These are phyloP conservation scores for Vicia sativa DNA, from an alignment of 306 rosid genomes.

Conservation along the genomic window DNA sequence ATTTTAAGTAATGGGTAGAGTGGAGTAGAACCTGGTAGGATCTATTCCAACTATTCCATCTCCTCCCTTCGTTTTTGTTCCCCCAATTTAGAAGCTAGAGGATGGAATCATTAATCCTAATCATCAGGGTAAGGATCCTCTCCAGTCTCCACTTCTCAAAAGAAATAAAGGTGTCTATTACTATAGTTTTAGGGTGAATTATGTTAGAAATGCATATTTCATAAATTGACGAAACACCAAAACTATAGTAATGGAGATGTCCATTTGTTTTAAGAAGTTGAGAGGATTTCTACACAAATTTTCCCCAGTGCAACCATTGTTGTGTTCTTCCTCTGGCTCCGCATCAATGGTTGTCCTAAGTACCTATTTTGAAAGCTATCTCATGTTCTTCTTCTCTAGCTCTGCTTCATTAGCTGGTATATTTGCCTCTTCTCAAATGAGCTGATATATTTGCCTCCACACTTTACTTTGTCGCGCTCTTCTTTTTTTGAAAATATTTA, in stretches of 20 bases:
- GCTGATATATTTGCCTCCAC: not conserved
- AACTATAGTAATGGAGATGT: not conserved
- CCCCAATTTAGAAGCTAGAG: not conserved
- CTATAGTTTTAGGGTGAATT: not conserved
- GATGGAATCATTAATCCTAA: not conserved
- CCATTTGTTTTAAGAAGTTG: not conserved
- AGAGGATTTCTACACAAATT: not conserved
- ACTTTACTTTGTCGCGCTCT: not conserved
- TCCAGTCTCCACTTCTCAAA: not conserved
- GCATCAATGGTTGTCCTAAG: not conserved
- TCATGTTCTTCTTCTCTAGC: not conserved
- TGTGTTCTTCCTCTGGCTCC: not conserved
- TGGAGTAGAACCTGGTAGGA: not conserved
- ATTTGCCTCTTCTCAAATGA: not conserved
- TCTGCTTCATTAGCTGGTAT: not conserved
- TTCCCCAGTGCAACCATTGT: not conserved
- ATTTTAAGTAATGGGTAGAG: not conserved
- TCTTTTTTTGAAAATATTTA: not conserved
- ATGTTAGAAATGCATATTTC: not conserved
- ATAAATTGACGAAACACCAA: not conserved
- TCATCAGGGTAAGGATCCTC: not conserved
- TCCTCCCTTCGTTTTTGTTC: not conserved
- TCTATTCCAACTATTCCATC: constrained; percentile 7
- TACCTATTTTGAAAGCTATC: not conserved
- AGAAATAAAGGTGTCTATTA: not conserved